Evolutionary conservation across 2,329 filamentous ascomycete species (phyloP).

Genomic region (Fusarium lateritium): DNA sequence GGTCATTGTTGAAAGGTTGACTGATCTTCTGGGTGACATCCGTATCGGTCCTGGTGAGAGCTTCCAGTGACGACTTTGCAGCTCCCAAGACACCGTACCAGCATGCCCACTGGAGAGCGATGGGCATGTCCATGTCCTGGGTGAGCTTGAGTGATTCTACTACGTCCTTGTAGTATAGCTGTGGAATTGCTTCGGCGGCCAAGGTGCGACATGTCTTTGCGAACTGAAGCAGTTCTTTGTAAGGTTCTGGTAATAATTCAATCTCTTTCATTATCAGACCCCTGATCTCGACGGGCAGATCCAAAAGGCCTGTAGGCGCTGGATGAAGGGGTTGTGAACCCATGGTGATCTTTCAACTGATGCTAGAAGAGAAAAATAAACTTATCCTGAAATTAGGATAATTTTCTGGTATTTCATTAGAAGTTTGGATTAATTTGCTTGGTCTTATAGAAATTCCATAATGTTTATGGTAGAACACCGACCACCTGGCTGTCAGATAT

Average conservation of each 20-base stretch:
- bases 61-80: conserved; percentile 27
- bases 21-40: conserved; percentile 20
- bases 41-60: background rate
- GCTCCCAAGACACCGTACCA: conserved; percentile 34
- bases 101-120: conserved; percentile 35
- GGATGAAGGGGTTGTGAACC: no score
- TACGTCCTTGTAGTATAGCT: conserved; percentile 28
- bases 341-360: no score
- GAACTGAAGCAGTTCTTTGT: conserved; percentile 15
- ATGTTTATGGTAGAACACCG: no score
- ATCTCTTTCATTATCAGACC: conserved; percentile 28
- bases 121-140: conserved; percentile 16
- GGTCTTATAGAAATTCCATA: no score
- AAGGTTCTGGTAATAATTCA: conserved; percentile 11
- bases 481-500: no score
- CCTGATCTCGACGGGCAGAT: conserved; percentile 30
- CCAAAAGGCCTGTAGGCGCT: no score
- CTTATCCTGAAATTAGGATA: no score
- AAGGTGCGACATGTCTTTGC: conserved; percentile 23
- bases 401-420: no score
- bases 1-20: conserved; percentile 15
- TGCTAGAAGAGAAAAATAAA: no score
- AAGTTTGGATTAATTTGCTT: no score
- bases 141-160: conserved; percentile 10
- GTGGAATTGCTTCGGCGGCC: conserved; percentile 10